Evolutionary conservation across 306 rosid genomes (phyloP), one percentile per base, ranked within the genome.

Genomic region (Acmispon strigosus): DNA sequence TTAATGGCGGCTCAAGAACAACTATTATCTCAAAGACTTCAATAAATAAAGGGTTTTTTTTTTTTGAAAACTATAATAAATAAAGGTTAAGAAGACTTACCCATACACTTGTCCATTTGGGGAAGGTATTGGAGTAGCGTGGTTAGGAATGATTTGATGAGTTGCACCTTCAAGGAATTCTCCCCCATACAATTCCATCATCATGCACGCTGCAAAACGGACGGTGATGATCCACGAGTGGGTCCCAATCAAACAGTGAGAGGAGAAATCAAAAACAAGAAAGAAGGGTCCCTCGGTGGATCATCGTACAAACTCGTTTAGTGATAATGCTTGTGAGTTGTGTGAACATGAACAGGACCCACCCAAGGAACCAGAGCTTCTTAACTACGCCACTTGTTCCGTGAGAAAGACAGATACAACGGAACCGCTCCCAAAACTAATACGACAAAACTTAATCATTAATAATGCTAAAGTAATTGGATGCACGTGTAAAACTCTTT

Each of bases 401-500:
- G 22, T 36, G 60, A 63, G 39, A 55, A 1, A 62, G 55, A 42
- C 15, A 62, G 67, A 61, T 50, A 19, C 68, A 69, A 52, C 16
- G 8, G 6, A 7, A 32, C 66, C 73, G 62, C 68, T 77, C 73
- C 78, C 67, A 27, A 7, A 27, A 6, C 20, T 7, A 77, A 84
- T 88, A 84, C 96, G 92, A 90, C 95, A 90, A 85, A 81, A 10
- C 13, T 34, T n/a, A 44, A 44, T 56, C 11, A 56, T 56, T n/a
- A n/a, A n/a, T n/a, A n/a, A n/a, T n/a, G n/a, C n/a, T n/a, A n/a
- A n/a, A n/a, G n/a, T n/a, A n/a, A n/a, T n/a, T n/a, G n/a, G n/a
- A n/a, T n/a, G n/a, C n/a, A n/a, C n/a, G n/a, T n/a, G n/a, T n/a
- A n/a, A n/a, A n/a, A n/a, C n/a, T n/a, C n/a, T n/a, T n/a, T n/a